Evolutionary conservation across 2,329 filamentous ascomycete species (phyloP).

Genomic region (Penicillium fuscoglaucum): DNA sequence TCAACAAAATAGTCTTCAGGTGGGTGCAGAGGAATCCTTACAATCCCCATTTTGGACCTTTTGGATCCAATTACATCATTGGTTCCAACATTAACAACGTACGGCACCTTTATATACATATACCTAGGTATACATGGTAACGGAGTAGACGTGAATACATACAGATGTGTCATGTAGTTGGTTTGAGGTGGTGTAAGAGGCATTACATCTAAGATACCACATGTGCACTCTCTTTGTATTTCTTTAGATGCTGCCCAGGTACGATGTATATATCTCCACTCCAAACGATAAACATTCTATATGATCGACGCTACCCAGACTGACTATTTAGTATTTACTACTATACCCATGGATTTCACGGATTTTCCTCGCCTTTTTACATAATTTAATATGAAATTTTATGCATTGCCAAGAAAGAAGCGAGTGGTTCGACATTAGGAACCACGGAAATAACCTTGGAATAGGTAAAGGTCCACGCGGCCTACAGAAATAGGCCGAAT

Average conservation of each 20-base stretch:
- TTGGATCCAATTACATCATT: not conserved
- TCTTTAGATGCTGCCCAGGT: too few species aligned
- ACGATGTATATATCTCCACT: too few species aligned
- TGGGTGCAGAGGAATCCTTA: not conserved
- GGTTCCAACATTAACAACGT: not conserved
- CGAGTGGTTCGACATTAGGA: not conserved
- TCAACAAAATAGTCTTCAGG: not conserved
- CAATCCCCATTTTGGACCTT: not conserved
- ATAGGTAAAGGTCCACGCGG: constrained; percentile 1
- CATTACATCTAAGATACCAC: not conserved
- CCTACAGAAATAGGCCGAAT: not conserved
- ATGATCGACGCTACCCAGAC: not conserved
- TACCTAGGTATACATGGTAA: too few species aligned
- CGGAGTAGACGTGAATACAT: not conserved
- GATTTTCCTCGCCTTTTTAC: not conserved
- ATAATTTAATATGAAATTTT: not conserved
- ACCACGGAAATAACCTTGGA: constrained; percentile 2
- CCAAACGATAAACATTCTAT: not conserved
- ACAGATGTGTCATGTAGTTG: not conserved
- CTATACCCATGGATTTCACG: not conserved
- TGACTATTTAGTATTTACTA: not conserved
- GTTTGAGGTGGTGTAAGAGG: not conserved
- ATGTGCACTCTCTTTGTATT: too few species aligned
- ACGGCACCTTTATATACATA: not conserved
- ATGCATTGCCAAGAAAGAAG: not conserved